Conservation (phyloP, 306 rosid species). For the Sophora flavescens region DNA sequence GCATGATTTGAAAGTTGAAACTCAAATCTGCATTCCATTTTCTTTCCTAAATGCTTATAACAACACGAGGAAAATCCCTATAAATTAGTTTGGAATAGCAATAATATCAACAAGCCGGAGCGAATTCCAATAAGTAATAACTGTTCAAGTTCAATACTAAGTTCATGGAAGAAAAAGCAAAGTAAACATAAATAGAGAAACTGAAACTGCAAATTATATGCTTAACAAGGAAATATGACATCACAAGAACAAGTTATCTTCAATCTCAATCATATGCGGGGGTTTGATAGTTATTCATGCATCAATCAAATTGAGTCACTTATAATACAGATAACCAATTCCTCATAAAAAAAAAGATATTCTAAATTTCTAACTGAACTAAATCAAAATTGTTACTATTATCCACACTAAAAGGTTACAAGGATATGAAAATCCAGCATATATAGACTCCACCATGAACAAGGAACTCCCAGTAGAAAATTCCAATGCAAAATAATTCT, state of each 20-base stretch:
- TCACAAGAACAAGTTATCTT: not conserved
- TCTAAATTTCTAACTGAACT: slow-evolving; percentile 13
- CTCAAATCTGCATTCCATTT: too few relatives aligned
- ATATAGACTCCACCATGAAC: too few relatives aligned
- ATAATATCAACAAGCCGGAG: too few relatives aligned
- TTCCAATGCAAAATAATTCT: too few relatives aligned
- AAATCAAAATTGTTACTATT: too few relatives aligned
- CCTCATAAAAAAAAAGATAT: not conserved
- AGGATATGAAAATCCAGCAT: too few relatives aligned
- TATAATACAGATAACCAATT: not conserved
- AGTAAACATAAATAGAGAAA: slow-evolving; percentile 10
- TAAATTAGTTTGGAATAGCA: too few relatives aligned
- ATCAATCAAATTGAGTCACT: slow-evolving; percentile 27
- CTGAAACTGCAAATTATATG: slow-evolving; percentile 24
- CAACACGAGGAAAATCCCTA: too few relatives aligned
- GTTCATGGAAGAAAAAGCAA: slow-evolving; percentile 1
- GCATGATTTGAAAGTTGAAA: too few relatives aligned
- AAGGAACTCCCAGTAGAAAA: too few relatives aligned
- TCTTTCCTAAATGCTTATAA: too few relatives aligned
- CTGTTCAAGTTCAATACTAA: not conserved
- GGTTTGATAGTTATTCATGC: not conserved
- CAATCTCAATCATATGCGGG: not conserved
- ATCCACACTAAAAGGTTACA: not conserved
- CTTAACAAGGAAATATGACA: slow-evolving; percentile 1
- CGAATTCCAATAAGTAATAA: too few relatives aligned